A percentile compares a stretch with the other conserved stretches of the same genome.
Conservation (phyloP, 2,329 filamentous ascomycete genomes). For the Sordariomycetes sp. region DNA sequence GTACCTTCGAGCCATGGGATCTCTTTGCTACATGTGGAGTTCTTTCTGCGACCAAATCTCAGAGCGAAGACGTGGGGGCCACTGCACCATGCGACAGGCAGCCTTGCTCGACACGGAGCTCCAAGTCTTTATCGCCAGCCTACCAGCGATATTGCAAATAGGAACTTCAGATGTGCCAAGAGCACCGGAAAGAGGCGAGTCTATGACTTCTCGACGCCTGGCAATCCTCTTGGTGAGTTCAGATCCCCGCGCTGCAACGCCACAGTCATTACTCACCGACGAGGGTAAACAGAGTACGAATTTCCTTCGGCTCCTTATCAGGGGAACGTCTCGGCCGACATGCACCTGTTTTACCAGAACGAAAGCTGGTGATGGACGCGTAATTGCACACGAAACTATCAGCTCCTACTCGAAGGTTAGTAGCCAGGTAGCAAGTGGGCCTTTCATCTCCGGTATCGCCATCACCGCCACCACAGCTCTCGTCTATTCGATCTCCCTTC, state of each 20-base stretch:
- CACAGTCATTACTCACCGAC: too few species aligned
- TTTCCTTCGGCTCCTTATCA: too few species aligned
- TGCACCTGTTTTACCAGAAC: not conserved
- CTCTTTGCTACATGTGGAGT: not conserved
- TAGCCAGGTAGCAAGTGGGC: too few species aligned
- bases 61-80: not conserved
- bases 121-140: not conserved
- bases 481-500: too few species aligned
- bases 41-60: not conserved
- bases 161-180: not conserved
- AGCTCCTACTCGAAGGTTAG: too few species aligned
- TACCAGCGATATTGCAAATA: not conserved
- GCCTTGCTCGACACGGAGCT: not conserved
- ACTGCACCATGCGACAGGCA: not conserved
- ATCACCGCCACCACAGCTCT: too few species aligned
- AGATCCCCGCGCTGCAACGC: not conserved
- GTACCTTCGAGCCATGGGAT: not conserved
- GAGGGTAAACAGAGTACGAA: too few species aligned
- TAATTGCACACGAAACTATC: not conserved
- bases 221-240: not conserved
- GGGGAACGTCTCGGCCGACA: not conserved
- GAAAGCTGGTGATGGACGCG: not conserved
- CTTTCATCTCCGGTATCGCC: too few species aligned
- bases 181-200: not conserved
- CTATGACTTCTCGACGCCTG: not conserved